Evolutionary conservation across 495 filamentous ascomycete species (phyloP), one percentile per base, ranked within the genome.

Genomic region (Hypoxylon crocopeplum): DNA sequence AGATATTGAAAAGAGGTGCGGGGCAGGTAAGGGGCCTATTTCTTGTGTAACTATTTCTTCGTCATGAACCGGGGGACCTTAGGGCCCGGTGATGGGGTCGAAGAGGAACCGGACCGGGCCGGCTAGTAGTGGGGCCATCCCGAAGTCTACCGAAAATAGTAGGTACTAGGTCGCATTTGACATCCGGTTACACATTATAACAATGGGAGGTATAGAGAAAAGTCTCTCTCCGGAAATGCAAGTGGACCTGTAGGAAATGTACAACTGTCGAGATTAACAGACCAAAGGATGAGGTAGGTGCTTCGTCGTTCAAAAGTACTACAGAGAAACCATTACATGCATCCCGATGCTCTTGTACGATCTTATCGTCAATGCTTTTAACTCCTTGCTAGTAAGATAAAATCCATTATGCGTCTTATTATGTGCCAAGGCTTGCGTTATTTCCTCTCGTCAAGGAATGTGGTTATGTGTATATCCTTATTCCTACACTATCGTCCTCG

Each of bases 381-480:
- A 64, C 61, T 59, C 55, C 53, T 40, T 30, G 61, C 61, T 59
- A 47, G 38, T 36, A 49, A 49, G 44, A 53, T 36, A 20, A 49
- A 41, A 3, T 21, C 34, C 36, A 16, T 51, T 5, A 38, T 38
- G 34, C n/a, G 13, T 38, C n/a, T 5, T 38, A 34, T 34, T 11
- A 2, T 11, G 32, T 13, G 32, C 5, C 32, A 6, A 52, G 42
- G 13, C 7, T 30, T 3, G 29, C 27, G 12, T 38, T 48, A 11
- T 47, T 57, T 48, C 33, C 17, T 30, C 24, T 30, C 47, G 32
- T 40, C 32, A 32, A 40, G 39, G 38, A 46, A 46, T 40, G 34
- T 24, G 33, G 16, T 22, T 40, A 27, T 11, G 40, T 16, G 27
- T 16, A 45, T 48, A 34, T 30, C 36, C 50, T 45, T 59, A 59